Conservation (phyloP, 805 yeast species). For the Candida pini region DNA sequence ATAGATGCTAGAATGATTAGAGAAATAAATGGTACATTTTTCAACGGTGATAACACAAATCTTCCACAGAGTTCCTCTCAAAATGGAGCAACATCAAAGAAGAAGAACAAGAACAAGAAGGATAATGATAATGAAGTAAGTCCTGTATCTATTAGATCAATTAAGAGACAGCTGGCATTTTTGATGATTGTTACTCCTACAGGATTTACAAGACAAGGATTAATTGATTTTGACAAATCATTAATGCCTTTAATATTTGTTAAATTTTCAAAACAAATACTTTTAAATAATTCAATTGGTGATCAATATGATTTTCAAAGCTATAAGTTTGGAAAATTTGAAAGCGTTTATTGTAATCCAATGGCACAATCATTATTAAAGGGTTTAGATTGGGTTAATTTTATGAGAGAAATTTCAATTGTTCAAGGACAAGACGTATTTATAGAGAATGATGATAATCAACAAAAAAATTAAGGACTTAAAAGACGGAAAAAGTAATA, state of each 20-base stretch:
- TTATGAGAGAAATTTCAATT: conserved; percentile 9
- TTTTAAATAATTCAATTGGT: conserved; percentile 13
- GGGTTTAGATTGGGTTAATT: conserved; percentile 31
- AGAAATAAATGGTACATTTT: conserved; percentile 49
- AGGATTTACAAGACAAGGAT: conserved; percentile 42
- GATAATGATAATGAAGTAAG: conserved; percentile 1
- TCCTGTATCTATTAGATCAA: conserved; percentile 1
- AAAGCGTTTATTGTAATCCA: conserved; percentile 33
- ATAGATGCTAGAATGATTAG: conserved; percentile 43
- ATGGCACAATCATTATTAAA: conserved; percentile 30
- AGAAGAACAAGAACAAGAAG: neutral
- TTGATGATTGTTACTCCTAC: conserved; percentile 44
- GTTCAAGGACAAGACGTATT: conserved; percentile 1
- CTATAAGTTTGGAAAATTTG: conserved; percentile 35
- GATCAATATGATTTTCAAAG: conserved; percentile 28
- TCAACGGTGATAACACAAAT: conserved; percentile 17
- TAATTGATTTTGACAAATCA: conserved; percentile 38
- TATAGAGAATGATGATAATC: no score
- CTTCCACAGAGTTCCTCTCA: neutral
- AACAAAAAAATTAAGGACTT: no score
- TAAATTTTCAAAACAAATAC: conserved; percentile 31
- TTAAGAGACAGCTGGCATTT: conserved; percentile 13
- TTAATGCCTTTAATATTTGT: conserved; percentile 41
- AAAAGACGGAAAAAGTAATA: no score
- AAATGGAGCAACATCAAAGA: neutral